A percentile compares a stretch with the other conserved stretches of the same genome.
Conservation (phyloP, 805 yeast species). For the Candida stauntonica region DNA sequence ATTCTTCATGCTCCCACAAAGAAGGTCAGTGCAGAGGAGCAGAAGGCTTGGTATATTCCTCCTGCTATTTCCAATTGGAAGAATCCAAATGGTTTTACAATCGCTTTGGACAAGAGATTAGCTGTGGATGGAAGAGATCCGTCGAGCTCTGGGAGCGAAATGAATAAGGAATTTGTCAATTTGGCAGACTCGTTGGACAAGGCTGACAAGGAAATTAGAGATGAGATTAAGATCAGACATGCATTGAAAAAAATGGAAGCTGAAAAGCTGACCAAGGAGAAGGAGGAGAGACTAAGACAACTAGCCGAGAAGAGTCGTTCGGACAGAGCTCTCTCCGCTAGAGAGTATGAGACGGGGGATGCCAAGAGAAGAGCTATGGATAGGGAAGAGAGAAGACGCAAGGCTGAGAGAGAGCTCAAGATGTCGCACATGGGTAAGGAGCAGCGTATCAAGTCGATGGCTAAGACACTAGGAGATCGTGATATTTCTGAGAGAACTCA, state of each 20-base stretch:
- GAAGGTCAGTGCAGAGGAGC: constrained; percentile 64
- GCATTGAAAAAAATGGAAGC: constrained; percentile 45
- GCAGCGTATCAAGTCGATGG: constrained; percentile 37
- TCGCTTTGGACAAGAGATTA: constrained; percentile 73
- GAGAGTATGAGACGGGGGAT: constrained; percentile 12
- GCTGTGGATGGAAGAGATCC: constrained; percentile 41
- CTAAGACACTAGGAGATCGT: constrained; percentile 40
- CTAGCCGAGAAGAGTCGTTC: constrained; percentile 47
- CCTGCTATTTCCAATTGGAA: constrained; percentile 94
- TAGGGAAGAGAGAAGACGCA: constrained; percentile 41
- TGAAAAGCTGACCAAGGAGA: constrained; percentile 44
- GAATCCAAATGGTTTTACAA: constrained; percentile 85
- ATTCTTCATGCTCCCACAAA: constrained; percentile 48
- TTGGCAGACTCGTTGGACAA: constrained; percentile 68
- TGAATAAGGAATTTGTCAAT: constrained; percentile 54
- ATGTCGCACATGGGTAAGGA: constrained; percentile 42
- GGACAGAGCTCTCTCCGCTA: constrained; percentile 24
- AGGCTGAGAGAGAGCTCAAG: constrained; percentile 44
- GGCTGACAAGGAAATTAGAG: constrained; percentile 61
- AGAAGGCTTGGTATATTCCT: constrained; percentile 81
- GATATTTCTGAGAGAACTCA: constrained; percentile 55
- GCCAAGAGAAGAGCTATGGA: constrained; percentile 35
- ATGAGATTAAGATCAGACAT: constrained; percentile 48
- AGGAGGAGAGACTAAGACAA: constrained; percentile 46
- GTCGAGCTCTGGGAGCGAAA: constrained; percentile 32